phyloP scores from a whole-genome alignment of 768 basidiomycete genomes.

The Podaxis pistillaris region DNA sequence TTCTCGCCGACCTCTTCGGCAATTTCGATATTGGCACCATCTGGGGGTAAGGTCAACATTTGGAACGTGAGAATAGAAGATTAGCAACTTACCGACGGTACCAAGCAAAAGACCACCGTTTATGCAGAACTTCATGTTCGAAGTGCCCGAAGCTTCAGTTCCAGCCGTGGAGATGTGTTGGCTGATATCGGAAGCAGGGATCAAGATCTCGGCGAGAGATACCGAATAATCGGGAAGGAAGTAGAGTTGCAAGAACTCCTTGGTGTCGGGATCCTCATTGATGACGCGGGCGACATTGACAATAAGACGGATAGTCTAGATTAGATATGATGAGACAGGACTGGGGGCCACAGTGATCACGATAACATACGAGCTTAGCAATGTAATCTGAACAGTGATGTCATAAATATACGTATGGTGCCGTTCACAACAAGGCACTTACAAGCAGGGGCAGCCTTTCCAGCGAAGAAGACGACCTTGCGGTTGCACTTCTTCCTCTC shows the following conservation, averaged over 20 bases:
- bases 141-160: conserved; percentile 83
- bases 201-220: conserved; percentile 77
- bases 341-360: conserved; percentile 12
- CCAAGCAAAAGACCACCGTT: conserved; percentile 89
- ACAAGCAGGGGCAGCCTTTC: conserved; percentile 96
- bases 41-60: conserved; percentile 27
- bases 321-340: background rate
- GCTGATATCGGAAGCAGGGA: conserved; percentile 91
- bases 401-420: conserved; percentile 12
- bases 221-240: conserved; percentile 98
- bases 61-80: background rate
- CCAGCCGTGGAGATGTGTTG: conserved; percentile 98
- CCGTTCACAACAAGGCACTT: conserved; percentile 25
- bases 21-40: conserved; percentile 97
- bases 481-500: conserved; percentile 82
- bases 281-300: conserved; percentile 83
- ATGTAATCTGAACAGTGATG: conserved; percentile 62
- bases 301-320: conserved; percentile 86
- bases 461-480: conserved; percentile 95
- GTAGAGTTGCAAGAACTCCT: conserved; percentile 81
- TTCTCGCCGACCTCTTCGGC: conserved; percentile 91
- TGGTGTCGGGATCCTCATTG: conserved; percentile 84
- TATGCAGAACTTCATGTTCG: conserved; percentile 88
- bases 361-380: conserved; percentile 69
- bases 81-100: conserved; percentile 56